A percentile compares a stretch with the other conserved stretches of the same genome.
These are phyloP conservation scores for Cydonia oblonga DNA, from an alignment of 331 rosid genomes.

Conservation along the genomic window DNA sequence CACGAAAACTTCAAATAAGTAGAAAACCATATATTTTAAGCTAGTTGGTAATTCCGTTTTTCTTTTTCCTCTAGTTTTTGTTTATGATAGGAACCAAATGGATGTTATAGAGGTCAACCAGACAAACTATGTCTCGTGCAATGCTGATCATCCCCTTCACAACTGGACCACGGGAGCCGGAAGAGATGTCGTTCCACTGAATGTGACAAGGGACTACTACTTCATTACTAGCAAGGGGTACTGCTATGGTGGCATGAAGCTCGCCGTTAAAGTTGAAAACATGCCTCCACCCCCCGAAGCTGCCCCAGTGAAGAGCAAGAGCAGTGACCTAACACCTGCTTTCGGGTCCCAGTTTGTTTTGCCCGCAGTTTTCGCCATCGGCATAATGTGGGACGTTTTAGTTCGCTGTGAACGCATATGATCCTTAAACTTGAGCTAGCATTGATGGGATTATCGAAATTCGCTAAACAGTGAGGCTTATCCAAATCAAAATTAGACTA, in stretches of 20 bases:
- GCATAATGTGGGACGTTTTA: slow-evolving; percentile 51
- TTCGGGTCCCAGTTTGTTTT: slow-evolving; percentile 24
- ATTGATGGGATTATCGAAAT: not conserved
- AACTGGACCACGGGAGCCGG: slow-evolving; percentile 87
- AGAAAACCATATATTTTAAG: not conserved
- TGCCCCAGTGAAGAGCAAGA: slow-evolving; percentile 23
- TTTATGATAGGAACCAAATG: slow-evolving; percentile 84
- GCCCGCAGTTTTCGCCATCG: slow-evolving; percentile 49
- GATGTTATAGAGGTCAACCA: slow-evolving; percentile 81
- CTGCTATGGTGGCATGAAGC: slow-evolving; percentile 84
- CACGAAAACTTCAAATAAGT: not conserved
- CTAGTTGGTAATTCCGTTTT: slow-evolving; percentile 10
- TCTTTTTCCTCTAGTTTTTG: slow-evolving; percentile 44
- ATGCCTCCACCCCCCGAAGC: slow-evolving; percentile 58
- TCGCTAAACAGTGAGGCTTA: not conserved
- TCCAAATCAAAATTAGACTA: not conserved
- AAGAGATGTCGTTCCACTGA: slow-evolving; percentile 81
- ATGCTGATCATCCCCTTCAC: slow-evolving; percentile 54
- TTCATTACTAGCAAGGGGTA: slow-evolving; percentile 76
- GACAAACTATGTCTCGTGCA: slow-evolving; percentile 60
- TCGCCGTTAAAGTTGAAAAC: slow-evolving; percentile 56
- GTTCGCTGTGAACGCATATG: slow-evolving; percentile 5
- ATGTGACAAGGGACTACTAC: slow-evolving; percentile 64
- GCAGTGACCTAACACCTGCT: slow-evolving; percentile 15
- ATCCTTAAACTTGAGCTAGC: not conserved